phyloP scores from a whole-genome alignment of 495 filamentous ascomycete genomes.

The Pseudoneurospora amorphoporcata region DNA sequence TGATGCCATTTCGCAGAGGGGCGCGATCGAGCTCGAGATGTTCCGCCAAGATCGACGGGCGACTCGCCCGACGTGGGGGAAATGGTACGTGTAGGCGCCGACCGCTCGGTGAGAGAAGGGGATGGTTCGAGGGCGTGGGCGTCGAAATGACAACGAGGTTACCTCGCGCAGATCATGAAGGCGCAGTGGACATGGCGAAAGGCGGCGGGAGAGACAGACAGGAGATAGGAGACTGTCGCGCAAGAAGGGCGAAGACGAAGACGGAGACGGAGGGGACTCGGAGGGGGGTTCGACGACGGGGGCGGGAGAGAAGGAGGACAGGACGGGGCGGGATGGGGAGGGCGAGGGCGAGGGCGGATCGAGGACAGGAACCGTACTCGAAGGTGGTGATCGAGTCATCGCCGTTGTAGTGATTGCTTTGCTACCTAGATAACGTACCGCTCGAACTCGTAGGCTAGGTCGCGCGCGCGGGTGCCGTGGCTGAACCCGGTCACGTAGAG shows the following conservation, averaged over 20 bases:
- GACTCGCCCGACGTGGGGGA: constrained; percentile 28
- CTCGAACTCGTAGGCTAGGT: constrained; percentile 99
- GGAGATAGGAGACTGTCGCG: constrained; percentile 22
- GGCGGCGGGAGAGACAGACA: constrained; percentile 25
- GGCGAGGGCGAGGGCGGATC: constrained; percentile 14
- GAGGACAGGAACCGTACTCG: constrained; percentile 28
- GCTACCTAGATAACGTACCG: constrained; percentile 45
- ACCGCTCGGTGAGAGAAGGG: constrained; percentile 46
- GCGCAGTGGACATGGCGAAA: constrained; percentile 18
- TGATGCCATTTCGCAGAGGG: constrained; percentile 12
- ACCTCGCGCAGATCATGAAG: constrained; percentile 16
- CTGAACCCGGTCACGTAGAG: constrained; percentile 97
- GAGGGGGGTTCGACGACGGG: constrained; percentile 21
- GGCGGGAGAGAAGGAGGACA: constrained; percentile 16
- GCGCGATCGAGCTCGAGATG: constrained; percentile 17
- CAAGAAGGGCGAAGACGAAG: constrained; percentile 20
- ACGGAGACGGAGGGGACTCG: neutral
- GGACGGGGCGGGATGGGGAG: constrained; percentile 10
- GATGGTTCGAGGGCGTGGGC: constrained; percentile 24
- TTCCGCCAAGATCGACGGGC: constrained; percentile 24
- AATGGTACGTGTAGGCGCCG: constrained; percentile 28
- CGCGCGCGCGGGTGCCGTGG: constrained; percentile 96
- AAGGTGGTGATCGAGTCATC: constrained; percentile 36
- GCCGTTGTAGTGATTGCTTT: constrained; percentile 14
- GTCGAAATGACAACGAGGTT: constrained; percentile 18